Evolutionary conservation across 2,329 filamentous ascomycete genomes (phyloP), one percentile per base, ranked within the genome.

Genomic region (Sarocladium oryzae): DNA sequence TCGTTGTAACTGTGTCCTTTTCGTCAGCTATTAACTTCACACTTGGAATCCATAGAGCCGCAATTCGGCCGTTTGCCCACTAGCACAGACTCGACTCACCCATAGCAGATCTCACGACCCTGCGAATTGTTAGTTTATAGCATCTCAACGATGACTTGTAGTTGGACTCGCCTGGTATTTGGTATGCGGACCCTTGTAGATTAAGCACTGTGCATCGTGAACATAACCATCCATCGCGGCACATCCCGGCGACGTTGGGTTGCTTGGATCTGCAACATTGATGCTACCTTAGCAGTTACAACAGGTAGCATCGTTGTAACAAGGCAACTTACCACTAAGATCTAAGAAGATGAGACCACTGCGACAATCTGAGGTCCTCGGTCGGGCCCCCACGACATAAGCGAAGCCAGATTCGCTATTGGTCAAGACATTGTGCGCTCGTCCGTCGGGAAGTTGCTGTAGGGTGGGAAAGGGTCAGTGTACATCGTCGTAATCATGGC

Each of bases 331-430:
- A 52, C 51, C 72, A 3, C 69, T 69, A 26, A 83, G 68, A 61
- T 82, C 76, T 56, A 82, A 76, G 68, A 81, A 80, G 64, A 79
- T 79, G 49, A 82, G 68, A 9, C 79, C 79, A 8, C 73, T 72
- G 20, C 65, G 67, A 69, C 79, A 82, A 28, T 51, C 50, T 23
- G 41, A 49, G 13, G 50, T 54, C 10, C 52, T 21, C 63, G 58
- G 55, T 64, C 63, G 54, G 63, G 69, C 61, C 49, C 67, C 68
- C 3, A 67, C 69, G 35, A 72, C 74, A 32, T 77, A 73, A 50
- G 69, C 73, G 56, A 74, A 75, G 58, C 70, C 65, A 33, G 58
- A 64, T 58, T 75, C 71, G 57, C 74, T 67, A 54, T 75, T 56
- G 43, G 54, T 52, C 30, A 56, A 49, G 18, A 56, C 53, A 40